Conservation (phyloP, 106 monocot species). For the Platanthera guangdongensis region DNA sequence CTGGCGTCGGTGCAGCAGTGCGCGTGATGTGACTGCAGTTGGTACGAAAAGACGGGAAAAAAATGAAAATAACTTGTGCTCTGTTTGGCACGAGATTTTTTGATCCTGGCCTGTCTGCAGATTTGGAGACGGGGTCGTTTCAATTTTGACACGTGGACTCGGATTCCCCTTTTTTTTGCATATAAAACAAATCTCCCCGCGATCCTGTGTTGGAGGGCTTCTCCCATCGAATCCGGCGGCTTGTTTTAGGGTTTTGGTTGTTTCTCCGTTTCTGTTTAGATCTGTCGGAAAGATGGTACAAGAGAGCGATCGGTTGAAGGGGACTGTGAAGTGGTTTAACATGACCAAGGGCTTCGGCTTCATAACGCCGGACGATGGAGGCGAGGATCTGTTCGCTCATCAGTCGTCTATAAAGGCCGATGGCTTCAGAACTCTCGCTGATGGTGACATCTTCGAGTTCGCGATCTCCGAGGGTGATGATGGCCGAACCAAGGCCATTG, state of each 20-base stretch:
- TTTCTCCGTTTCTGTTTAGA: background rate
- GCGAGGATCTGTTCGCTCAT: conserved; percentile 26
- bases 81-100: too few species aligned
- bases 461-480: conserved; percentile 17
- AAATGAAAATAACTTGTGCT: background rate
- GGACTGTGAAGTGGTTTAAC: conserved; percentile 24
- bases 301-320: conserved; percentile 10
- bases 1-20: background rate
- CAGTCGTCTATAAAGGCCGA: conserved; percentile 29
- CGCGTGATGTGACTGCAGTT: background rate
- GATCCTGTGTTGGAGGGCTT: background rate
- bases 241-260: background rate
- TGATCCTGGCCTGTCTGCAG: too few species aligned
- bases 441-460: conserved; percentile 20
- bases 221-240: background rate
- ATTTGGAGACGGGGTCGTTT: too few species aligned
- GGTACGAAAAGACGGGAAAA: background rate
- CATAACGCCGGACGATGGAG: conserved; percentile 20
- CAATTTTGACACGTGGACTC: too few species aligned
- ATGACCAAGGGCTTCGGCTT: conserved; percentile 23
- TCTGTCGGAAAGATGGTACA: conserved; percentile 5
- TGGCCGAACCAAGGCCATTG: conserved; percentile 22
- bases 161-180: background rate
- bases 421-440: conserved; percentile 12
- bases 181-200: background rate